A percentile compares a stretch with the other conserved stretches of the same genome.
Conservation (phyloP, 257 asterid genomes). For the Penstemon eatonii region DNA sequence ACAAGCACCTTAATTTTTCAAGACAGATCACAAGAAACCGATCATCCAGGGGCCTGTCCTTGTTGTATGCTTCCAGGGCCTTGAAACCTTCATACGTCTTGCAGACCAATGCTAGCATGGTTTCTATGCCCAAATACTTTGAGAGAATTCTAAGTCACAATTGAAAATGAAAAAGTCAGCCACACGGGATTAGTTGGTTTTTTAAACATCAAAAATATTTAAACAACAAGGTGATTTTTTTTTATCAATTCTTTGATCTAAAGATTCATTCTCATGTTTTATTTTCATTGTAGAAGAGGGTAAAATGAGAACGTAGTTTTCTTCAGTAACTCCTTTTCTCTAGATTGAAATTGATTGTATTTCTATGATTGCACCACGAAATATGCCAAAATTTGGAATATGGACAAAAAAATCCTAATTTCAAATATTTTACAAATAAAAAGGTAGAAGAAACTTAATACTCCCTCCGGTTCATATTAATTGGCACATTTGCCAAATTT, state of each 20-base stretch:
- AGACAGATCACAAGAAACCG: constrained; percentile 69
- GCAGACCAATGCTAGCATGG: constrained; percentile 85
- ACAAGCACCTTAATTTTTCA: constrained; percentile 55
- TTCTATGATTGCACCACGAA: no score
- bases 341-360: no score
- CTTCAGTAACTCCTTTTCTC: no score
- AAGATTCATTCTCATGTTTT: no score
- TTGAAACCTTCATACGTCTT: constrained; percentile 58
- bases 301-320: no score
- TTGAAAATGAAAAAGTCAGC: constrained; percentile 30
- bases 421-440: no score
- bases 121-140: constrained; percentile 67
- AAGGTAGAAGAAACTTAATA: no score
- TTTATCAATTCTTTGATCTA: background rate
- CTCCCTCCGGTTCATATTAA: no score
- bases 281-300: no score
- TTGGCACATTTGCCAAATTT: no score
- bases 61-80: constrained; percentile 65
- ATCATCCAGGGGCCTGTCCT: constrained; percentile 47
- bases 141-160: constrained; percentile 62
- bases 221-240: constrained; percentile 6
- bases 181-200: constrained; percentile 19
- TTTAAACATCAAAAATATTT: constrained; percentile 9
- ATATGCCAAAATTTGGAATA: no score
- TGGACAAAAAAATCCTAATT: no score